phyloP scores from a whole-genome alignment of 2,329 filamentous ascomycete genomes.

The Exophiala sp. region DNA sequence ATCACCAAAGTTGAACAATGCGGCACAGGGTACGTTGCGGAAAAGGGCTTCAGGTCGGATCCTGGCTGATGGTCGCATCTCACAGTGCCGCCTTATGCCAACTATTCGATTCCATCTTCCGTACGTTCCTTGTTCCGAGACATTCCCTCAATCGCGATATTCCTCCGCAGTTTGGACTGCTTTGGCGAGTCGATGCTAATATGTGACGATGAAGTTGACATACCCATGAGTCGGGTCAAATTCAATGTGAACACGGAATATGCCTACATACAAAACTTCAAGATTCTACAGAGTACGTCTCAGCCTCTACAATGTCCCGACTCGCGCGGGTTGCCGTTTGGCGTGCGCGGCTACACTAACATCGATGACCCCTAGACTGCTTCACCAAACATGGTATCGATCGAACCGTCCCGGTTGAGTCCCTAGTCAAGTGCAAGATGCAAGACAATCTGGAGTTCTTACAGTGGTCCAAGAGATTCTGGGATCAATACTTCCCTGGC shows the following conservation, averaged over 20 bases:
- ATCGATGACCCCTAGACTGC: slow-evolving; percentile 47
- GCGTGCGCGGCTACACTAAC: background rate
- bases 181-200: slow-evolving; percentile 8
- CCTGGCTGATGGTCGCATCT: slow-evolving; percentile 9
- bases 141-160: background rate
- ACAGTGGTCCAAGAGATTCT: slow-evolving; percentile 93
- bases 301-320: background rate
- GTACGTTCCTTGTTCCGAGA: slow-evolving; percentile 39
- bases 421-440: slow-evolving; percentile 97
- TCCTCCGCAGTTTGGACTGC: background rate
- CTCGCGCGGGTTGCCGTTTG: background rate
- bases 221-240: slow-evolving; percentile 93
- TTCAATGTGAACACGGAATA: slow-evolving; percentile 98
- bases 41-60: slow-evolving; percentile 22
- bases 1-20: slow-evolving; percentile 99
- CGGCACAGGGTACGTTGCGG: slow-evolving; percentile 73
- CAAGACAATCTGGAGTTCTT: slow-evolving; percentile 99
- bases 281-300: slow-evolving; percentile 82
- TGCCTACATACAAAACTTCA: slow-evolving; percentile 97
- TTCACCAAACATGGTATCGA: slow-evolving; percentile 86
- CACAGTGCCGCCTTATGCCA: slow-evolving; percentile 72
- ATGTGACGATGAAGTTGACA: slow-evolving; percentile 55
- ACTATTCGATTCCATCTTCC: slow-evolving; percentile 96
- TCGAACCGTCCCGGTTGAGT: slow-evolving; percentile 80
- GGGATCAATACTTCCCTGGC: slow-evolving; percentile 96